A percentile compares a stretch with the other conserved stretches of the same genome.
These are phyloP conservation scores for Fagus crenata DNA, from an alignment of 306 rosid genomes.

Conservation along the genomic window DNA sequence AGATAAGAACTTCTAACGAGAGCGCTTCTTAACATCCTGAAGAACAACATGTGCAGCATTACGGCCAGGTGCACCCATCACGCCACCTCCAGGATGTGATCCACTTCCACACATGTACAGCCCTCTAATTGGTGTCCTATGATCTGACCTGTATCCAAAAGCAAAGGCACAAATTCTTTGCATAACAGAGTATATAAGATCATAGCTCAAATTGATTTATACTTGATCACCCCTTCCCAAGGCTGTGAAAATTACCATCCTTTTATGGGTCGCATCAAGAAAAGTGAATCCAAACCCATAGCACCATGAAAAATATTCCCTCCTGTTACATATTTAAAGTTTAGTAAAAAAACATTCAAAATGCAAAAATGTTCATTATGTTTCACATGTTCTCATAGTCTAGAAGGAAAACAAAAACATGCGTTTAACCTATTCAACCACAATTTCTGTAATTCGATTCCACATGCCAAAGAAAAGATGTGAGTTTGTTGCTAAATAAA, in stretches of 20 bases:
- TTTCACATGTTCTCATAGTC: background rate
- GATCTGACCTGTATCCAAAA: slow-evolving; percentile 56
- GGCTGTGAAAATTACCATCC: slow-evolving; percentile 56
- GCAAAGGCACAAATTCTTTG: background rate
- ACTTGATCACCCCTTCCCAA: background rate
- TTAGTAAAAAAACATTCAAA: background rate
- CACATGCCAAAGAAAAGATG: background rate
- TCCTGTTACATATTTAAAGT: slow-evolving; percentile 37
- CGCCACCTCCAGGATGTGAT: slow-evolving; percentile 96
- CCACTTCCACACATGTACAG: slow-evolving; percentile 81
- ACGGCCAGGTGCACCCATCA: slow-evolving; percentile 92
- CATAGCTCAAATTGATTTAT: background rate
- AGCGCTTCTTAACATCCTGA: slow-evolving; percentile 44
- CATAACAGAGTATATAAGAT: slow-evolving; percentile 10
- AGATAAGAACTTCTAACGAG: background rate
- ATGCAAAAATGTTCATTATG: background rate
- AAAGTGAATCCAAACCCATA: slow-evolving; percentile 88
- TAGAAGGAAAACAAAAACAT: background rate
- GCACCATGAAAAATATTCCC: slow-evolving; percentile 94
- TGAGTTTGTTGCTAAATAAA: background rate
- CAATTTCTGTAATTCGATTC: background rate
- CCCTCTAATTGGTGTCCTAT: slow-evolving; percentile 69
- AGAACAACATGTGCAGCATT: slow-evolving; percentile 78
- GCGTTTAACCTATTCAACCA: background rate
- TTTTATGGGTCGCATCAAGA: slow-evolving; percentile 80